phyloP scores from a whole-genome alignment of 768 basidiomycete genomes.

The Roridomyces roridus region DNA sequence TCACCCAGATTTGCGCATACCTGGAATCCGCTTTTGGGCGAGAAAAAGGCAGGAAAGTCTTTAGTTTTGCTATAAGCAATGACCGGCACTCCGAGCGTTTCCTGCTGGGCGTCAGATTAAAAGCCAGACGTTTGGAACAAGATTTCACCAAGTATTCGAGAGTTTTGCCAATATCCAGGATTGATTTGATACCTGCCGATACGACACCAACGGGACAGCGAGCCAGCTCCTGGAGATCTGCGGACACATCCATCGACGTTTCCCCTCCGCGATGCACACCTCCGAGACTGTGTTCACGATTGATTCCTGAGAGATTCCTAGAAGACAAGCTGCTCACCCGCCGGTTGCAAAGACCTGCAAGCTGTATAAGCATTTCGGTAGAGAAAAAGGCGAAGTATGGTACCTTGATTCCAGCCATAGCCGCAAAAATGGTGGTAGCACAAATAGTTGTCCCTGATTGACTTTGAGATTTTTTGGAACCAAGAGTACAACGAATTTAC shows the following conservation, averaged over 20 bases:
- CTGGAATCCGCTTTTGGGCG: slow-evolving; percentile 80
- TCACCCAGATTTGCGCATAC: slow-evolving; percentile 39
- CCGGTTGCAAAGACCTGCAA: slow-evolving; percentile 88
- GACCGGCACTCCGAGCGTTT: slow-evolving; percentile 95
- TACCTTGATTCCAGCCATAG: slow-evolving; percentile 87
- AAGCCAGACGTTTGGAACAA: neutral
- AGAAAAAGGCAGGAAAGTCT: slow-evolving; percentile 96
- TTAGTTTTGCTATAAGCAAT: slow-evolving; percentile 74
- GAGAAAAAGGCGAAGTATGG: neutral
- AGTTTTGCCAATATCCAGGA: slow-evolving; percentile 90
- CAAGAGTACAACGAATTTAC: slow-evolving; percentile 41
- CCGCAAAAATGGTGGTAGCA: slow-evolving; percentile 75
- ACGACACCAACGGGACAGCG: slow-evolving; percentile 91
- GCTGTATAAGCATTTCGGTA: neutral
- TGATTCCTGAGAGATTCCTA: neutral
- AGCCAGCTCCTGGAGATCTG: slow-evolving; percentile 89
- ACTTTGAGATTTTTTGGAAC: slow-evolving; percentile 12
- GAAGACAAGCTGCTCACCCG: slow-evolving; percentile 64
- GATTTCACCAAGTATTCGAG: slow-evolving; percentile 76
- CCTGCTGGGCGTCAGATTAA: slow-evolving; percentile 50
- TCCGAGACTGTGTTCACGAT: slow-evolving; percentile 62
- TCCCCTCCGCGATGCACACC: slow-evolving; percentile 76
- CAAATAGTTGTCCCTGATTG: slow-evolving; percentile 70
- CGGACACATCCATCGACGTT: slow-evolving; percentile 87
- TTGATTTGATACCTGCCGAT: slow-evolving; percentile 93